These are phyloP conservation scores for Petunia hybrid DNA, from an alignment of 305 asterid genomes.

Conservation along the genomic window DNA sequence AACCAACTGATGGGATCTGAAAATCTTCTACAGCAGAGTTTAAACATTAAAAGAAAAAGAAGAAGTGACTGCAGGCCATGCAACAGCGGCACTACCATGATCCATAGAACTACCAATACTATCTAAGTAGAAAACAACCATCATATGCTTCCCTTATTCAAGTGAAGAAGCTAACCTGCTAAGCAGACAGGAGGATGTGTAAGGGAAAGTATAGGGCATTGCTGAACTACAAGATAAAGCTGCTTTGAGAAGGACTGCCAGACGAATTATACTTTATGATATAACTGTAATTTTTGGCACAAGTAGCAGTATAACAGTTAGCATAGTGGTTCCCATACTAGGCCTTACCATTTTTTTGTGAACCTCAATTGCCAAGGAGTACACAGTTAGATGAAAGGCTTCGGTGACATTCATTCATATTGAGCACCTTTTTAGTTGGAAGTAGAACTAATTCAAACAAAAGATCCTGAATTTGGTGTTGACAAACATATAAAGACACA, in stretches of 20 bases:
- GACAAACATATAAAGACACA: neutral
- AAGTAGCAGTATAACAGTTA: neutral
- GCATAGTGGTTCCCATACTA: neutral
- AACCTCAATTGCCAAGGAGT: slow-evolving; percentile 6
- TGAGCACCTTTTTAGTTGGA: neutral
- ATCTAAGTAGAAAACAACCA: neutral
- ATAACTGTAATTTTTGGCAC: neutral
- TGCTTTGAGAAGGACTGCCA: neutral
- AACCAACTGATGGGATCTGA: neutral
- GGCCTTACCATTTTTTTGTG: neutral
- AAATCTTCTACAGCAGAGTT: neutral
- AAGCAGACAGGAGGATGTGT: neutral
- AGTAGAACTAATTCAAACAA: neutral
- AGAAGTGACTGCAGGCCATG: neutral
- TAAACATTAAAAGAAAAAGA: neutral
- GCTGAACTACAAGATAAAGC: neutral
- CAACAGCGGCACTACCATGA: neutral
- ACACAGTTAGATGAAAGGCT: neutral
- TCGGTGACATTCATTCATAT: neutral
- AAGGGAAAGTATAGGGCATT: neutral
- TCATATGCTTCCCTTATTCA: neutral
- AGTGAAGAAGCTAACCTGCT: neutral
- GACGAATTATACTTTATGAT: too few relatives aligned
- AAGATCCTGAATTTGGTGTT: neutral
- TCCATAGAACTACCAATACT: neutral